Conservation (phyloP, 352 stramenopile genomes). For the Globisporangium perplexum region DNA sequence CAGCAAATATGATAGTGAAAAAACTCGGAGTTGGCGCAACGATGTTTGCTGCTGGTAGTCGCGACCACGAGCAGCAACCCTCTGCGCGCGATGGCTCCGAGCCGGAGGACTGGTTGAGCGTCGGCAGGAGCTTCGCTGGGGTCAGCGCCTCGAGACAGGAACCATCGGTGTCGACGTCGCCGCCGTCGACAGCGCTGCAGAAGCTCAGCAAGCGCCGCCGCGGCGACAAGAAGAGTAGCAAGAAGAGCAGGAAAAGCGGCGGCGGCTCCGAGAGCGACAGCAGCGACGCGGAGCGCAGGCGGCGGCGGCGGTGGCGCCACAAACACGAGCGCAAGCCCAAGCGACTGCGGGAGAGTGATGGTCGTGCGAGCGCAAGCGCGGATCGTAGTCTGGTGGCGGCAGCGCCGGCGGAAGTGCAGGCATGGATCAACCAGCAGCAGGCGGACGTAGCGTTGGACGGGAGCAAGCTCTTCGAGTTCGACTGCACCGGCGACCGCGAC, state of each 20-base stretch:
- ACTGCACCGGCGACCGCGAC: constrained; percentile 54
- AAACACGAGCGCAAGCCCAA: constrained; percentile 1
- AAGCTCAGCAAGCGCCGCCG: neutral
- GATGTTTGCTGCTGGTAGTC: neutral
- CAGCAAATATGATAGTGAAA: too few species aligned
- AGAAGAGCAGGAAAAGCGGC: constrained; percentile 33
- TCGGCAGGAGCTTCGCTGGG: constrained; percentile 16
- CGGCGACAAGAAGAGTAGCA: constrained; percentile 39
- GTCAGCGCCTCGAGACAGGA: too few species aligned
- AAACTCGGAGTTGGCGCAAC: neutral
- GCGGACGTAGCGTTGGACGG: constrained; percentile 7
- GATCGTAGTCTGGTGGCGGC: neutral
- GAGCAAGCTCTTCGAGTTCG: constrained; percentile 53
- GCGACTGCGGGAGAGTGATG: neutral
- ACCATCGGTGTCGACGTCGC: too few species aligned
- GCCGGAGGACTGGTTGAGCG: constrained; percentile 6
- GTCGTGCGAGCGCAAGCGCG: neutral
- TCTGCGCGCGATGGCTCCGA: neutral
- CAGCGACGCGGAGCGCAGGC: neutral
- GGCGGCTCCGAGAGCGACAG: neutral
- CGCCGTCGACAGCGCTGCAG: neutral
- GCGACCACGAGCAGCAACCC: neutral
- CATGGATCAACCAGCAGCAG: constrained; percentile 8
- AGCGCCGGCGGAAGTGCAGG: constrained; percentile 7
- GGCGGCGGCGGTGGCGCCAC: neutral